These are phyloP conservation scores for Chrysanthemum makinoi DNA, from an alignment of 129 eudicot species.

Conservation along the genomic window DNA sequence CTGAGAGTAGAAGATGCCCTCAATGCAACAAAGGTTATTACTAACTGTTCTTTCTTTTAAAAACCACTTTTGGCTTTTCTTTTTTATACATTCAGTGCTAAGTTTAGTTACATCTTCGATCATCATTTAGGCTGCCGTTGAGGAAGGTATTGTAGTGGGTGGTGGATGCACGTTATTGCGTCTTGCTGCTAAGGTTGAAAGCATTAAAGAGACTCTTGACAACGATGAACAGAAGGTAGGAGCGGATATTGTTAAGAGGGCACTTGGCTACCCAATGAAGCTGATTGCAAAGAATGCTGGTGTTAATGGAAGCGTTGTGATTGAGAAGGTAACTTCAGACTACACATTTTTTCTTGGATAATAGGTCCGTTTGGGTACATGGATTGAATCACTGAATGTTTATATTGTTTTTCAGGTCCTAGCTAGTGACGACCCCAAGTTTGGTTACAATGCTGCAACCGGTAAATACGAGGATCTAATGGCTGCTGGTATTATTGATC, in stretches of 20 bases:
- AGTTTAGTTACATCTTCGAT: background rate
- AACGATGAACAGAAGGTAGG: conserved; percentile 73
- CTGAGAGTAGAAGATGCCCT: conserved; percentile 79
- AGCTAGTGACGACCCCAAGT: conserved; percentile 24
- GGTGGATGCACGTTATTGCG: conserved; percentile 79
- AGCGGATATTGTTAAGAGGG: conserved; percentile 49
- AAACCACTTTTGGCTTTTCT: background rate
- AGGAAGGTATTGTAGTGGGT: conserved; percentile 84
- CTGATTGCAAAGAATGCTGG: conserved; percentile 53
- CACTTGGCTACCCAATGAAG: conserved; percentile 48
- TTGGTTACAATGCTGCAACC: conserved; percentile 48
- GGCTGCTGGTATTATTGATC: conserved; percentile 57
- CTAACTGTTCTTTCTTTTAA: background rate
- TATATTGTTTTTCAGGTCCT: conserved; percentile 22
- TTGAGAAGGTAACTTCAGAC: conserved; percentile 37
- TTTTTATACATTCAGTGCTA: background rate
- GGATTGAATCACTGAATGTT: background rate
- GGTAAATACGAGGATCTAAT: conserved; percentile 51
- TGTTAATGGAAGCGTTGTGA: conserved; percentile 52
- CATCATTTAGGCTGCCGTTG: conserved; percentile 66
- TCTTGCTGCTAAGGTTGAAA: conserved; percentile 71
- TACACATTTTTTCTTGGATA: background rate
- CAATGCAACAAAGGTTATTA: conserved; percentile 70
- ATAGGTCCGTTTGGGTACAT: background rate
- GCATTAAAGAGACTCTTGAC: conserved; percentile 57